Conservation (phyloP, 208 protist genomes). For the Phytomonas francai region DNA sequence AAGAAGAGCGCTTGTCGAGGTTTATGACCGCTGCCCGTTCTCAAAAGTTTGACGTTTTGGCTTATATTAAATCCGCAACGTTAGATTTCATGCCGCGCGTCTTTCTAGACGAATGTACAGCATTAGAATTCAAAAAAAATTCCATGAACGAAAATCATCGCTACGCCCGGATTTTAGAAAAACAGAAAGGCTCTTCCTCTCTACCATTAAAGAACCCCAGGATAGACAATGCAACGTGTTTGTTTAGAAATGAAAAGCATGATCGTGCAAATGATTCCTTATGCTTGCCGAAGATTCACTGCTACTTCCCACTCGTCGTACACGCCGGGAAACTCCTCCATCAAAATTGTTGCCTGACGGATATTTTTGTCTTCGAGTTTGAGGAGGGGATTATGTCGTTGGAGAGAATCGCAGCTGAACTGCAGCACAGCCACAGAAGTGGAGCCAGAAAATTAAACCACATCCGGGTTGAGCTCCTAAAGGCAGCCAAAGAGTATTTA, state of each 20-base stretch:
- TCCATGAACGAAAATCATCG: neutral
- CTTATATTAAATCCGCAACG: neutral
- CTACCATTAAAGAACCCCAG: neutral
- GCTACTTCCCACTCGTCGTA: constrained; percentile 18
- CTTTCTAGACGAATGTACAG: neutral
- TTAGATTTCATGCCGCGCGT: neutral
- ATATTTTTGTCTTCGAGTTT: constrained; percentile 41
- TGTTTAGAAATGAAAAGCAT: neutral
- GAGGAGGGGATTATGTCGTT: neutral
- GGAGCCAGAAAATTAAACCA: neutral
- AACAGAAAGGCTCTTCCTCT: neutral
- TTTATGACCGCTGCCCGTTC: neutral
- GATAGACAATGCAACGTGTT: neutral
- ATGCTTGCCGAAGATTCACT: constrained; percentile 10
- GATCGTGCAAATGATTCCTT: neutral
- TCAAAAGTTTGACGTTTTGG: neutral
- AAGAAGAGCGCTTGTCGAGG: neutral
- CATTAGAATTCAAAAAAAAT: neutral
- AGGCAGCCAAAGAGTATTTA: neutral
- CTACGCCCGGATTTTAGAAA: neutral
- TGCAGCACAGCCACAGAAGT: neutral
- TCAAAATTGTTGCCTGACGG: constrained; percentile 21
- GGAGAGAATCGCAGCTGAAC: neutral
- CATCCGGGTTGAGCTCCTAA: neutral
- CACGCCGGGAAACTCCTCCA: constrained; percentile 16